These are phyloP conservation scores for Crucihimalaya himalaica DNA, from an alignment of 345 rosid genomes.

Conservation along the genomic window DNA sequence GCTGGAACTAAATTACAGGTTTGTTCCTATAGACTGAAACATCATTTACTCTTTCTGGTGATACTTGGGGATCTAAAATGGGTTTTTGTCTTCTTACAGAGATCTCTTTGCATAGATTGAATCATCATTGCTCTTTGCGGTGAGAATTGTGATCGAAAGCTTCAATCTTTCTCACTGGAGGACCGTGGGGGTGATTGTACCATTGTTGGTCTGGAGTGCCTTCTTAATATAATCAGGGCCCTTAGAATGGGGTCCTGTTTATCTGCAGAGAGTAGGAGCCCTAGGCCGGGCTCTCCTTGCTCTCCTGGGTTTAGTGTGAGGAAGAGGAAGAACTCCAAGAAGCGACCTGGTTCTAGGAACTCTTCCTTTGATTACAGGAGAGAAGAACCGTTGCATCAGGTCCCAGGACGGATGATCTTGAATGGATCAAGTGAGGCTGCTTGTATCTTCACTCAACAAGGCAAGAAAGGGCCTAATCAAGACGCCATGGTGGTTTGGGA, in stretches of 20 bases:
- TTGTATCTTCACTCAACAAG: slow-evolving; percentile 86
- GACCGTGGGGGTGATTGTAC: slow-evolving; percentile 54
- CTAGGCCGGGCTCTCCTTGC: slow-evolving; percentile 80
- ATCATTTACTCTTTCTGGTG: slow-evolving; percentile 30
- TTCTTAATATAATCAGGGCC: slow-evolving; percentile 93
- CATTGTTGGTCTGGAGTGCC: slow-evolving; percentile 94
- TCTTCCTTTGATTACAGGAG: slow-evolving; percentile 63
- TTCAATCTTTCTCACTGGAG: slow-evolving; percentile 62
- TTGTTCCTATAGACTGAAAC: slow-evolving; percentile 5
- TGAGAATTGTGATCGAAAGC: slow-evolving; percentile 49
- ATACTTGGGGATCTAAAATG: slow-evolving; percentile 5
- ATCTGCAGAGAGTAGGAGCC: slow-evolving; percentile 90
- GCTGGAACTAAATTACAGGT: slow-evolving; percentile 15
- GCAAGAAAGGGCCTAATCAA: slow-evolving; percentile 98
- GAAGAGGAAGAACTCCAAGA: slow-evolving; percentile 73
- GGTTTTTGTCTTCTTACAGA: slow-evolving; percentile 5
- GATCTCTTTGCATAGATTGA: slow-evolving; percentile 7
- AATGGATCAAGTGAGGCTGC: slow-evolving; percentile 86
- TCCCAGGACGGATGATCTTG: slow-evolving; percentile 79
- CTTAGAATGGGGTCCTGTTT: slow-evolving; percentile 99
- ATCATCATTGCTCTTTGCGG: slow-evolving; percentile 32
- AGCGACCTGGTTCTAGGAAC: slow-evolving; percentile 58
- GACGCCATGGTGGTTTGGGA: slow-evolving; percentile 99
- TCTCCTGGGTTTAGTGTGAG: slow-evolving; percentile 59
- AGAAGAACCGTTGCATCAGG: slow-evolving; percentile 68